Conservation (phyloP, 306 rosid genomes). For the Hippophae tibetana region DNA sequence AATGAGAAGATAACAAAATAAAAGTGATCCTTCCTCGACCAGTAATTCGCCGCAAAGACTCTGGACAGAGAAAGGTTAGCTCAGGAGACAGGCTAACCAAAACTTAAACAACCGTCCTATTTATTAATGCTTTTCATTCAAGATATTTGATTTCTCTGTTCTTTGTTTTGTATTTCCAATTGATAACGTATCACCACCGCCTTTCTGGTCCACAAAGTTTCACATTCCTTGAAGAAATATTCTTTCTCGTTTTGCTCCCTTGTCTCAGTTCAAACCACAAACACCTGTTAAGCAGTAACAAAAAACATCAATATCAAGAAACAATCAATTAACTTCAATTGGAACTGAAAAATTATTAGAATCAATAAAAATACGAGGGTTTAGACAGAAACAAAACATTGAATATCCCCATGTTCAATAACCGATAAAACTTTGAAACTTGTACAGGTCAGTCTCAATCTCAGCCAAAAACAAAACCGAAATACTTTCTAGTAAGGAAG, state of each 20-base stretch:
- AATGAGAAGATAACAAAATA: constrained; percentile 43
- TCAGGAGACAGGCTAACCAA: constrained; percentile 41
- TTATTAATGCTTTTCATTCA: constrained; percentile 31
- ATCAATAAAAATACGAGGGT: not conserved
- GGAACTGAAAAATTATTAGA: constrained; percentile 2
- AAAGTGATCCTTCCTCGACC: constrained; percentile 55
- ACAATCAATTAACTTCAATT: not conserved
- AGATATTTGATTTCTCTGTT: constrained; percentile 21
- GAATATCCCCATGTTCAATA: too few relatives aligned
- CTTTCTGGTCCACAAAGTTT: constrained; percentile 12
- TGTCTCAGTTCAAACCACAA: constrained; percentile 11
- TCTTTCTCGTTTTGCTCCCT: constrained; percentile 4
- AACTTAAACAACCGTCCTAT: constrained; percentile 58
- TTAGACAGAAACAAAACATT: too few relatives aligned
- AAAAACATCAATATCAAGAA: constrained; percentile 5
- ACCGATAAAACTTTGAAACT: constrained; percentile 1
- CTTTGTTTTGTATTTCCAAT: constrained; percentile 26
- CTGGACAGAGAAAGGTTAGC: constrained; percentile 40
- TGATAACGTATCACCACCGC: constrained; percentile 7
- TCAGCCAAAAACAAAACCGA: constrained; percentile 1
- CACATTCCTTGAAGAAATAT: not conserved
- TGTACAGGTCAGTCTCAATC: not conserved
- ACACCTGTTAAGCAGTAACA: constrained; percentile 16
- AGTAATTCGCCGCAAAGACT: constrained; percentile 49
- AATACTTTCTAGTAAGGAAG: not conserved